A percentile compares a stretch with the other conserved stretches of the same genome.
These are phyloP conservation scores for Diphasiastrum complanatum DNA, from an alignment of 83 land plant species.

Conservation along the genomic window DNA sequence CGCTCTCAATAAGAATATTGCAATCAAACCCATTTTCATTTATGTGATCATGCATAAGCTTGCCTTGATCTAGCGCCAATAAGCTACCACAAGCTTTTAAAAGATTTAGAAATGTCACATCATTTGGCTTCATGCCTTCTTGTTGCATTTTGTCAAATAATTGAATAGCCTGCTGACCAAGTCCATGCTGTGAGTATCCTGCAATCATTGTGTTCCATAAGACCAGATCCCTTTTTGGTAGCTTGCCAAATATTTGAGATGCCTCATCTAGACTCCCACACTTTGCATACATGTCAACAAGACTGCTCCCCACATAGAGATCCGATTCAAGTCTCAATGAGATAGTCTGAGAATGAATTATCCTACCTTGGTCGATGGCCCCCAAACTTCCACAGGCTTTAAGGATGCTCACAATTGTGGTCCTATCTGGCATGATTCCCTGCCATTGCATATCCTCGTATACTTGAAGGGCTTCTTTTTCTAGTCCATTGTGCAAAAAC, in stretches of 20 bases:
- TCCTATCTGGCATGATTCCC: constrained; percentile 39
- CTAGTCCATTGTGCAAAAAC: neutral
- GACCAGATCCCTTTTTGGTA: constrained; percentile 16
- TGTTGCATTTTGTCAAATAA: constrained; percentile 1
- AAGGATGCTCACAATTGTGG: constrained; percentile 28
- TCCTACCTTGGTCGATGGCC: constrained; percentile 26
- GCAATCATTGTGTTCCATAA: constrained; percentile 33
- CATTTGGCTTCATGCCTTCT: constrained; percentile 8
- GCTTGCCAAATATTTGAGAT: constrained; percentile 11
- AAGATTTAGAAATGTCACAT: neutral
- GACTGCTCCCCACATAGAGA: neutral
- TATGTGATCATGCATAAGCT: constrained; percentile 28
- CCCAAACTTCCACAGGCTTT: constrained; percentile 46
- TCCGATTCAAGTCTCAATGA: too few species aligned
- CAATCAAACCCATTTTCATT: constrained; percentile 13
- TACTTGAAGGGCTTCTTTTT: neutral
- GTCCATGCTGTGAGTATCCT: constrained; percentile 35
- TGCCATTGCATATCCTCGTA: constrained; percentile 31
- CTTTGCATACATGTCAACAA: constrained; percentile 3
- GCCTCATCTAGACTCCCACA: constrained; percentile 20
- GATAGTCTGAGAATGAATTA: too few species aligned
- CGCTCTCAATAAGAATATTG: constrained; percentile 33
- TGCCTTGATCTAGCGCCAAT: constrained; percentile 9
- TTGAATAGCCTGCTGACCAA: constrained; percentile 24
- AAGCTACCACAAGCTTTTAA: too few species aligned